Evolutionary conservation across 2,329 filamentous ascomycete species (phyloP).

Genomic region (Sclerotinia minor): DNA sequence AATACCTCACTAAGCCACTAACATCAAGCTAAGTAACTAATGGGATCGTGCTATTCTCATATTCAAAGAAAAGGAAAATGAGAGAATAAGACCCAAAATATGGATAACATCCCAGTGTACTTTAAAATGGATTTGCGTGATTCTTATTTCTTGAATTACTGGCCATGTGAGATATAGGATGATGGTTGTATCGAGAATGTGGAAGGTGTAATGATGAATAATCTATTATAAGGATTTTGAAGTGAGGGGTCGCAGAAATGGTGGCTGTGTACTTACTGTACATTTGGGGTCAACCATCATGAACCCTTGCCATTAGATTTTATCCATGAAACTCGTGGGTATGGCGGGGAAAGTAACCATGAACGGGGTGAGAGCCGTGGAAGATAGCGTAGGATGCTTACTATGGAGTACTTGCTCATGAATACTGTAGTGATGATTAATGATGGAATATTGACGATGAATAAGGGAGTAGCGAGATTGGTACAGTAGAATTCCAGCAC

Average conservation of each 20-base stretch:
- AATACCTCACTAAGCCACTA: background rate
- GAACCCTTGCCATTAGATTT: background rate
- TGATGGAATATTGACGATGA: background rate
- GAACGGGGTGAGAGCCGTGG: background rate
- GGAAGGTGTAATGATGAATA: background rate
- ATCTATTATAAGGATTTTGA: background rate
- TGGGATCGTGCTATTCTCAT: background rate
- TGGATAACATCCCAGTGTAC: too few relatives aligned
- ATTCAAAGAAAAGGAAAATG: background rate
- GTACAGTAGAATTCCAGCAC: background rate
- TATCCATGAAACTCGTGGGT: background rate
- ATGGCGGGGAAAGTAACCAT: background rate
- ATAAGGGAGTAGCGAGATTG: slow-evolving; percentile 3
- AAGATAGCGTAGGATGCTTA: background rate
- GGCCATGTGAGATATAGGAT: background rate
- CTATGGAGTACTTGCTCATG: background rate
- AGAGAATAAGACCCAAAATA: background rate
- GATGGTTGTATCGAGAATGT: background rate
- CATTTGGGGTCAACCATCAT: background rate
- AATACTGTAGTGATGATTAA: background rate
- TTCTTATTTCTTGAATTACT: background rate
- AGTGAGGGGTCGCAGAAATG: background rate
- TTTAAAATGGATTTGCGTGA: background rate
- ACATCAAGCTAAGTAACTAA: background rate
- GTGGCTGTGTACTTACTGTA: background rate